These are phyloP conservation scores for Cucumis cinereus DNA, from an alignment of 306 rosid species.

Conservation along the genomic window DNA sequence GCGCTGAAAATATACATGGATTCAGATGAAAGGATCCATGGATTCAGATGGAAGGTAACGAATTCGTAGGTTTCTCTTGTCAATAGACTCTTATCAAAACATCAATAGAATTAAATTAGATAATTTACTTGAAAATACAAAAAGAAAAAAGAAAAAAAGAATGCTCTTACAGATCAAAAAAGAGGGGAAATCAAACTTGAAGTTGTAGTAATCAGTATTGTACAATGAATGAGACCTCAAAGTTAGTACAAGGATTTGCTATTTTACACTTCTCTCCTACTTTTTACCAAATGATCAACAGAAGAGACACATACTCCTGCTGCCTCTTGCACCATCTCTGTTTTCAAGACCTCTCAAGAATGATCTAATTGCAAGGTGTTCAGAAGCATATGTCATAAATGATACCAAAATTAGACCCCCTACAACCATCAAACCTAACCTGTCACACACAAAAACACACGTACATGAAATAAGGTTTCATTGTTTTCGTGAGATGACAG, in stretches of 20 bases:
- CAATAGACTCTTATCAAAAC: too few relatives aligned
- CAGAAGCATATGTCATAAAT: conserved; percentile 90
- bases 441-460: conserved; percentile 15
- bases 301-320: conserved; percentile 33
- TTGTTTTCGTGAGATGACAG: not conserved
- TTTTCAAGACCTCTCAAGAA: conserved; percentile 72
- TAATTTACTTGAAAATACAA: too few relatives aligned
- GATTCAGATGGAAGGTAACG: too few relatives aligned
- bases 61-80: too few relatives aligned
- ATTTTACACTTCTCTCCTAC: not conserved
- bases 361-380: conserved; percentile 75
- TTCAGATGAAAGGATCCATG: too few relatives aligned
- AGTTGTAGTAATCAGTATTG: not conserved
- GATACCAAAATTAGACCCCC: conserved; percentile 78
- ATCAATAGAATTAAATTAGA: too few relatives aligned
- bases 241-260: not conserved
- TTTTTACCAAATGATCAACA: conserved; percentile 29
- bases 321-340: conserved; percentile 35
- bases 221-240: not conserved
- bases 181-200: not conserved
- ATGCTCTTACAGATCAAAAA: not conserved
- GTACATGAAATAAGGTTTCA: not conserved
- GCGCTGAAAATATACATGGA: too few relatives aligned
- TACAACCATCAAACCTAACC: conserved; percentile 84
- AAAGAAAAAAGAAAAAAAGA: not conserved